phyloP scores from a whole-genome alignment of 768 basidiomycete species.

The Lyophyllum shimeji region DNA sequence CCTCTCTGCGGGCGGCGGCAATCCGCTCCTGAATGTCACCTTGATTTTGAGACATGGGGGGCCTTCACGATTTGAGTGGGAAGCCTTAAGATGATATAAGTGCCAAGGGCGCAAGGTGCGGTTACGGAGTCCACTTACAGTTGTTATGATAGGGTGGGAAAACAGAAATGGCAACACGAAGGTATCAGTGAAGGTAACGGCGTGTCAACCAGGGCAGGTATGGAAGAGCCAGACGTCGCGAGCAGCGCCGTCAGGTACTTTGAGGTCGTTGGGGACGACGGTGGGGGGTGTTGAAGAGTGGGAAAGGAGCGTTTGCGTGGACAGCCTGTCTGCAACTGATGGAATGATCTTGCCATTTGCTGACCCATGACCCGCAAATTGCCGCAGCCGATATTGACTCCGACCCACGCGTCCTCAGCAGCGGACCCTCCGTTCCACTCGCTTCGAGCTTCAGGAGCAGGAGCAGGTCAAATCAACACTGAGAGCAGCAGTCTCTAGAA shows the following conservation, averaged over 20 bases:
- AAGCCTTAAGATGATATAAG: not conserved
- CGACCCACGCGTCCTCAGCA: too few species aligned
- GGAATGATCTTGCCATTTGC: conserved; percentile 25
- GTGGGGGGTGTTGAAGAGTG: conserved; percentile 22
- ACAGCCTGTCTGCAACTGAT: conserved; percentile 22
- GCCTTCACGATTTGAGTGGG: not conserved
- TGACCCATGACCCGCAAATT: conserved; percentile 23
- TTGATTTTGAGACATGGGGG: conserved; percentile 73
- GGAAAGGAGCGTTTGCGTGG: conserved; percentile 25
- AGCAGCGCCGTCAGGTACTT: conserved; percentile 11
- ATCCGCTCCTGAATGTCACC: conserved; percentile 90
- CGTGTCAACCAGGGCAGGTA: conserved; percentile 4
- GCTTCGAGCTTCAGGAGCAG: not conserved
- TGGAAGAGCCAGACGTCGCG: conserved; percentile 5
- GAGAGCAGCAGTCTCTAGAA: not conserved
- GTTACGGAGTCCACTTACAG: conserved; percentile 12
- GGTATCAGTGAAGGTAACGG: not conserved
- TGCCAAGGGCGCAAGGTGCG: not conserved
- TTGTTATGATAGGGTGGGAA: conserved; percentile 5
- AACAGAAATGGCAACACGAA: conserved; percentile 3
- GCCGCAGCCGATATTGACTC: conserved; percentile 17
- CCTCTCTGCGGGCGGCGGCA: conserved; percentile 94
- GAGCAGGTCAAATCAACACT: not conserved
- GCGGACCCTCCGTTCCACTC: not conserved
- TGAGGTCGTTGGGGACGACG: conserved; percentile 24